Conservation (phyloP, 805 yeast genomes). For the Groenewaldozyma tartarivorans region DNA sequence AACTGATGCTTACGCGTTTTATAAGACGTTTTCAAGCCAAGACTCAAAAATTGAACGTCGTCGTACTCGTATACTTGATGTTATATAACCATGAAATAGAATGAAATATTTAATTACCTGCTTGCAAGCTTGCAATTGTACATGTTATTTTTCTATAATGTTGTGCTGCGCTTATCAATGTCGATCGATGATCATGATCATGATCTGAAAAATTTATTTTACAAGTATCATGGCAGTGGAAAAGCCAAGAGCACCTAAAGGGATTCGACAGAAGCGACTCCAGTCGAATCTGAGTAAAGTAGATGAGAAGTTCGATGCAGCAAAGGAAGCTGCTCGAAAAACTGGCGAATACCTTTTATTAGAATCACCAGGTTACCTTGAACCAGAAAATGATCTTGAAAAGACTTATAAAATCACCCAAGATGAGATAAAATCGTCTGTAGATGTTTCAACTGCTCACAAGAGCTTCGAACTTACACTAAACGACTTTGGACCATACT, state of each 20-base stretch:
- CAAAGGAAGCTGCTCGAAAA: conserved; percentile 73
- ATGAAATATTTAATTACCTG: too few relatives aligned
- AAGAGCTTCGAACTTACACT: conserved; percentile 67
- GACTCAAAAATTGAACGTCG: not conserved
- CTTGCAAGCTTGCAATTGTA: too few relatives aligned
- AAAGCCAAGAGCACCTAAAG: too few relatives aligned
- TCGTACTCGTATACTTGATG: not conserved
- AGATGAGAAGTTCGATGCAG: conserved; percentile 66
- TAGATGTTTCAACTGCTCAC: conserved; percentile 65
- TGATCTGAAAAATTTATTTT: too few relatives aligned
- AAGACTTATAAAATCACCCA: conserved; percentile 80
- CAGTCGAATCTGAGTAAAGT: conserved; percentile 56
- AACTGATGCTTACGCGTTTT: not conserved
- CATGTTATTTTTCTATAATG: too few relatives aligned
- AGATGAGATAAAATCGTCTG: conserved; percentile 62
- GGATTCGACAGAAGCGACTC: conserved; percentile 47
- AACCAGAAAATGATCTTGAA: conserved; percentile 90
- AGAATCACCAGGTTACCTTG: conserved; percentile 79
- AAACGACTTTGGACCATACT: conserved; percentile 79
- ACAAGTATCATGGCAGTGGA: too few relatives aligned
- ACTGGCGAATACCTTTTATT: conserved; percentile 69
- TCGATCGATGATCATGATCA: too few relatives aligned
- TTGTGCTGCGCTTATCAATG: too few relatives aligned
- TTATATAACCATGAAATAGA: too few relatives aligned
- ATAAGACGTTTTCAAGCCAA: not conserved